These are phyloP conservation scores for Neonectria punicea DNA, from an alignment of 2,329 filamentous ascomycete genomes.

Conservation along the genomic window DNA sequence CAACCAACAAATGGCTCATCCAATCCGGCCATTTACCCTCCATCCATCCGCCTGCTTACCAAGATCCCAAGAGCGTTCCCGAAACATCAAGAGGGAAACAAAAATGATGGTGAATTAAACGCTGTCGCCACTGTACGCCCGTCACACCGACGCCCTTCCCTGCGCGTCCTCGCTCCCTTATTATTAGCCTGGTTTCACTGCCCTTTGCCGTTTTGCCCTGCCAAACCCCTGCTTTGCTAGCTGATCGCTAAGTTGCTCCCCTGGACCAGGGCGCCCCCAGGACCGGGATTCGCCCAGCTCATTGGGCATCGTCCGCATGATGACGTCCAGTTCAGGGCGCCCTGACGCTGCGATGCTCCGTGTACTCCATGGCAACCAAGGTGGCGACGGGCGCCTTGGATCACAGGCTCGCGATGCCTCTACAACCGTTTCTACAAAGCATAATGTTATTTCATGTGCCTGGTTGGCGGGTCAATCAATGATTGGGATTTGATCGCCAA, in stretches of 20 bases:
- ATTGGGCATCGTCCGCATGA: constrained; percentile 28
- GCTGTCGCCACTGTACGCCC: neutral
- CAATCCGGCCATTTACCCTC: neutral
- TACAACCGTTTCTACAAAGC: no score
- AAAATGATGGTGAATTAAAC: neutral
- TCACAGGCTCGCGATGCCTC: no score
- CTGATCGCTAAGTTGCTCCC: neutral
- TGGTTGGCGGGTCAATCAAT: neutral
- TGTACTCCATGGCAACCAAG: no score
- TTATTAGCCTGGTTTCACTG: neutral
- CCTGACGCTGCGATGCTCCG: neutral
- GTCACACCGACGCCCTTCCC: neutral
- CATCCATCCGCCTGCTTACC: neutral
- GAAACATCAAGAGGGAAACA: neutral
- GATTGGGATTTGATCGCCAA: no score
- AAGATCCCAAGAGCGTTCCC: neutral
- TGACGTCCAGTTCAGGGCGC: constrained; percentile 4
- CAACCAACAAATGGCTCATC: neutral
- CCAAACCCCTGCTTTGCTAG: constrained; percentile 18
- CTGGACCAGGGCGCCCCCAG: constrained; percentile 3
- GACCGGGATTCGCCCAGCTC: constrained; percentile 30
- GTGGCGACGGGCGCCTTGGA: no score
- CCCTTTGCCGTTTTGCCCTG: neutral
- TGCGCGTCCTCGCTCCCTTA: neutral
- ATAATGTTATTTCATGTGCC: no score